These are phyloP conservation scores for Tieghemiomyces parasiticus DNA, from an alignment of 192 early-diverging fungal genomes.

Conservation along the genomic window DNA sequence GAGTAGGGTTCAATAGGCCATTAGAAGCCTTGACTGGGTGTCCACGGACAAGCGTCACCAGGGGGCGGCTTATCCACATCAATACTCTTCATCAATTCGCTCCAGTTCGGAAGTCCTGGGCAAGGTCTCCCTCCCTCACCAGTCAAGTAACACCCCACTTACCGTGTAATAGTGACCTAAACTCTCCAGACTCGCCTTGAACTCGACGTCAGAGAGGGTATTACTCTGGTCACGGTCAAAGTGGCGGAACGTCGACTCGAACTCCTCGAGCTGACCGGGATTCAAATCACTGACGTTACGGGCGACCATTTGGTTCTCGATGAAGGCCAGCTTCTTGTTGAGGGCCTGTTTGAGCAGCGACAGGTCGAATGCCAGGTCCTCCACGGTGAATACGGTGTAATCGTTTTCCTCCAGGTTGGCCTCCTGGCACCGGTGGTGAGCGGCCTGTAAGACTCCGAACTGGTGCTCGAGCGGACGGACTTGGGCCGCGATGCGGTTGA, in stretches of 20 bases:
- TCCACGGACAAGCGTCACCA: too few species aligned
- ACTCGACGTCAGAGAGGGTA: slow-evolving; percentile 57
- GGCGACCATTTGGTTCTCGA: slow-evolving; percentile 93
- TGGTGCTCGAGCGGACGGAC: slow-evolving; percentile 33
- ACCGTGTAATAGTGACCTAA: slow-evolving; percentile 41
- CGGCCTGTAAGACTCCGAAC: slow-evolving; percentile 36
- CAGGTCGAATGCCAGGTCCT: slow-evolving; percentile 80
- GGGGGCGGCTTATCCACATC: too few species aligned
- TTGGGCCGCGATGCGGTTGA: slow-evolving; percentile 38
- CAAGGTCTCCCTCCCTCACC: too few species aligned
- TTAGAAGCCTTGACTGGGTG: too few species aligned
- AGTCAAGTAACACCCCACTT: slow-evolving; percentile 13
- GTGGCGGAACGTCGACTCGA: slow-evolving; percentile 75
- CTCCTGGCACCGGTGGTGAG: slow-evolving; percentile 54
- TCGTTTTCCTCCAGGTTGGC: slow-evolving; percentile 91
- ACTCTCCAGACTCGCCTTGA: slow-evolving; percentile 72
- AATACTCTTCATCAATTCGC: too few species aligned
- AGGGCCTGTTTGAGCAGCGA: slow-evolving; percentile 61
- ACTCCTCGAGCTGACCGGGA: slow-evolving; percentile 84
- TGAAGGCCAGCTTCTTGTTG: slow-evolving; percentile 70
- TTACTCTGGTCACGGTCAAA: slow-evolving; percentile 85
- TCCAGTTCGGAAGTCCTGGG: too few species aligned
- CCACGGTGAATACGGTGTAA: slow-evolving; percentile 80
- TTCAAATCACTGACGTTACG: slow-evolving; percentile 87
- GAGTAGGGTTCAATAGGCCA: too few species aligned